These are phyloP conservation scores for Chloris gayana DNA, from an alignment of 176 grass and related monocot genomes.

Conservation along the genomic window DNA sequence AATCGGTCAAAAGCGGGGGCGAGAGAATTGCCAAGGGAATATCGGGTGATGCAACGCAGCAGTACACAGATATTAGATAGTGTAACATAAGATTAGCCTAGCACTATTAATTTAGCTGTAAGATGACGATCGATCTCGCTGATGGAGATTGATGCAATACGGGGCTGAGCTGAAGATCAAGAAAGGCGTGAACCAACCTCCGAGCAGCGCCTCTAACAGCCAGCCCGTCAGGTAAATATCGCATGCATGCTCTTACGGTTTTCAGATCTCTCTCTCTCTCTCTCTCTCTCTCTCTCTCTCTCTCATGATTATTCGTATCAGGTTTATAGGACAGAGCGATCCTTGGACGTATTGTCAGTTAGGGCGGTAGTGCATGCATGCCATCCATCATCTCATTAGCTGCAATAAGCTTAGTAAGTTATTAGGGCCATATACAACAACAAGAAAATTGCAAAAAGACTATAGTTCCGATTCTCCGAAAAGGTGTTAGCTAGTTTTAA, in stretches of 20 bases:
- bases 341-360: constrained; percentile 39
- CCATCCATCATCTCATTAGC: neutral
- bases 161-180: neutral
- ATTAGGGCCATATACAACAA: no score
- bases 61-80: neutral
- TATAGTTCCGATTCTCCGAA: no score
- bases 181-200: constrained; percentile 47
- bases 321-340: constrained; percentile 13
- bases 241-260: constrained; percentile 45
- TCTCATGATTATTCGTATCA: constrained; percentile 39
- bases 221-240: constrained; percentile 34
- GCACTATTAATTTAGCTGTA: neutral
- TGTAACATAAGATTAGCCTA: neutral
- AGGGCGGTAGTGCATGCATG: neutral
- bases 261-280: neutral
- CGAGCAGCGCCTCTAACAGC: constrained; percentile 44
- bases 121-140: neutral
- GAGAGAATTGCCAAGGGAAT: constrained; percentile 11
- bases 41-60: constrained; percentile 27
- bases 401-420: no score
- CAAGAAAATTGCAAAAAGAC: no score
- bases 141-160: neutral
- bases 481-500: no score
- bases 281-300: neutral
- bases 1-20: constrained; percentile 23